Evolutionary conservation across 257 asterid species (phyloP).

Genomic region (Galeopsis tetrahit): DNA sequence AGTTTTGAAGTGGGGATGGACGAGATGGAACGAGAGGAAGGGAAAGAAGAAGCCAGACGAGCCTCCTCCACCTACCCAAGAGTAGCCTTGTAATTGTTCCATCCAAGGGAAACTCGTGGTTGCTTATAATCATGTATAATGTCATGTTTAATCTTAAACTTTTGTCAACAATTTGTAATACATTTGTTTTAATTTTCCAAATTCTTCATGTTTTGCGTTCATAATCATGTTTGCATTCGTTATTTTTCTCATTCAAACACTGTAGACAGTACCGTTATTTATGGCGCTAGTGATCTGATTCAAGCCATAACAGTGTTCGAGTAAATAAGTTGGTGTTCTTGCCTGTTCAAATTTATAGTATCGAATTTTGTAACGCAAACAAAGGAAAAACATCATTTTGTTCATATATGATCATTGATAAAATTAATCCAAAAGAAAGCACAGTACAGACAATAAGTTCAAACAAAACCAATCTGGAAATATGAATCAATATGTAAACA

Average conservation of each 20-base stretch:
- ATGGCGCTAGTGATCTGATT: neutral
- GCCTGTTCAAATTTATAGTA: neutral
- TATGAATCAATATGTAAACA: neutral
- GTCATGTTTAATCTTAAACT: slow-evolving; percentile 20
- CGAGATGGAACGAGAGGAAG: slow-evolving; percentile 80
- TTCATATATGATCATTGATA: neutral
- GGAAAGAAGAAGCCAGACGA: slow-evolving; percentile 58
- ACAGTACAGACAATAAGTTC: too few relatives aligned
- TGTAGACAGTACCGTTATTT: neutral
- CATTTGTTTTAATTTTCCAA: slow-evolving; percentile 7
- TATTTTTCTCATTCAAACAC: slow-evolving; percentile 3
- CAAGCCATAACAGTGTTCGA: neutral
- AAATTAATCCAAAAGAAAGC: too few relatives aligned
- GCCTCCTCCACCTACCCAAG: slow-evolving; percentile 57
- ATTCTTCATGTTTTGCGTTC: neutral
- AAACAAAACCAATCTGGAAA: neutral
- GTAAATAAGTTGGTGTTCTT: neutral
- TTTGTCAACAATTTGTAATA: slow-evolving; percentile 7
- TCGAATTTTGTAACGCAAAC: neutral
- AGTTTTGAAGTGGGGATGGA: slow-evolving; percentile 87
- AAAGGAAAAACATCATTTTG: neutral
- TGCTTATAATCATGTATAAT: slow-evolving; percentile 33
- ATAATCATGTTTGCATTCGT: neutral
- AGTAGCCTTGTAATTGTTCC: slow-evolving; percentile 36
- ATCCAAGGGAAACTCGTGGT: slow-evolving; percentile 22